Evolutionary conservation across 768 basidiomycete genomes (phyloP), one percentile per base, ranked within the genome.

Genomic region (Clathrus columnatus): DNA sequence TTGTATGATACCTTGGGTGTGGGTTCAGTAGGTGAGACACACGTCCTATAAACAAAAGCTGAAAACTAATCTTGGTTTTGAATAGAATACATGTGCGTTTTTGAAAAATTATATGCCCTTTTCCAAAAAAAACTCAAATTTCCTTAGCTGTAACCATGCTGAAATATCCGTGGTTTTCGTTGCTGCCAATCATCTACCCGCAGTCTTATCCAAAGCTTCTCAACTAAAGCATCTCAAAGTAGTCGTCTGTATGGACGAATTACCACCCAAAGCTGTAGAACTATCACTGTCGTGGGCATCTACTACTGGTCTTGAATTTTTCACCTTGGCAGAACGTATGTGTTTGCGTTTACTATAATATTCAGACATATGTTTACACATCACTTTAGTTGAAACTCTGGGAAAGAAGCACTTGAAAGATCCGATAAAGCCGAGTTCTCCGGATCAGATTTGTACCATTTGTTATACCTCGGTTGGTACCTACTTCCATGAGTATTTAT

Each of bases 1-100:
- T 73, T 99, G 59, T 99, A 99, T 69, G 93, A 97, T 65, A 96
- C 93, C 0, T 73, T 98, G 46, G 96, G 96, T 11, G 83, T 82
- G 60, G 88, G 92, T 64, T 84, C 90, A 50, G 90, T 92, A 57
- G 89, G 89, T 88, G 61, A 68, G 87, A 36, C 29, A 36, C 11
- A 65, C 4, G 10, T 36, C 2, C 10, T 11, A 14, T 11, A 36
- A 2, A 4, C n/a, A 11, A 36, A 11, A 11, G 36, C n/a, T 36
- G 36, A 36, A 11, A 36, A 11, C 36, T 36, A 11, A 36, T 20
- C 5, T 46, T 58, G 42, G 58, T 27, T 54, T 43, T 54, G 46
- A 44, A 11, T 62, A 90, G 87, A 85, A 72, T 87, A 83, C 66
- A 86, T 89, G 87, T 89, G 75, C n/a, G 65, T 66, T 53, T n/a